Base-by-base conservation (phyloP, 2,329 filamentous ascomycete genomes). In the Daldinia sp. region DNA sequence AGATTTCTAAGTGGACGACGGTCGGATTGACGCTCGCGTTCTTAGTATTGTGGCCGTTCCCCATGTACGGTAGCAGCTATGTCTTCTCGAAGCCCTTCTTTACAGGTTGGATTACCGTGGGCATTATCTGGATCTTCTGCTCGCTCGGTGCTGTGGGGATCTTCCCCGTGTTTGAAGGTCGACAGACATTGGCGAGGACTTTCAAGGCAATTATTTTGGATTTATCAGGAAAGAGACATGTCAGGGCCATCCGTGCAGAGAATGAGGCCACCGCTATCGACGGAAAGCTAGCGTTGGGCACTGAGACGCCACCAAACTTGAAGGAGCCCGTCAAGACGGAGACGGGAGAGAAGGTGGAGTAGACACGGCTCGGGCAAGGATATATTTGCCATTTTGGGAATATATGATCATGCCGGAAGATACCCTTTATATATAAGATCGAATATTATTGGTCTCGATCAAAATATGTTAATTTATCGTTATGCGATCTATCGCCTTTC, bases 41-140 rank as follows among this genome's bases (percentile, higher is more conserved):
- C 58, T 80, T 97, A 0, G 82, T 97, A 1, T 84, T 97, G 13
- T 97, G 93, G 93, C 93, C 94, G 0, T 94, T 97, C 85, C 93
- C 93, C 1, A 88, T 97, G 87, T 97, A 95, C 73, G 93, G 92
- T 9, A 83, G 84, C 0, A 85, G 85, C 0, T 97, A 97, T 74
- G 85, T 97, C 55, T 96, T 95, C 78, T 88, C 84, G 76, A 90
- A 92, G 81, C 83, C 82, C 21, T 95, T 95, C 81, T 95, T 94
- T 77, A 92, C 90, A 0, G 91, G 91, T 45, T 94, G 91, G 91
- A 86, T 93, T 9, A 83, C 87, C 1, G 86, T 92, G 7, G 90
- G 89, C 8, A 91, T 95, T 56, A 81, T 94, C 39, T 95, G 92
- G 92, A 84, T 94, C 68, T 93, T 93, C 75, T 87, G 85, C 70